A percentile compares a stretch with the other conserved stretches of the same genome.
Evolutionary conservation across 805 yeast genomes (phyloP).

Genomic region (Pichia cabralensis): DNA sequence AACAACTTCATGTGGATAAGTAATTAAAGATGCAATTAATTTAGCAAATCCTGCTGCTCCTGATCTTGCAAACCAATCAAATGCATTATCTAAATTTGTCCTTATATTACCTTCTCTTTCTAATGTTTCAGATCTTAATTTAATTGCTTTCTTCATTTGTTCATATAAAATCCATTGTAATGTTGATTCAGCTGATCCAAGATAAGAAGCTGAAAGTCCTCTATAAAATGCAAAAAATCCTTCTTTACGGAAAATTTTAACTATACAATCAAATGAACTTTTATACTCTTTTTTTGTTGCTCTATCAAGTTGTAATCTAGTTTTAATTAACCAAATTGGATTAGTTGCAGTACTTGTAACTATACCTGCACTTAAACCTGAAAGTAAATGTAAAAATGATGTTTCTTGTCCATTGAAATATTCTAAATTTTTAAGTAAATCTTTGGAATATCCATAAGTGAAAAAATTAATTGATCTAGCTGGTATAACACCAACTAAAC

Average conservation of each 20-base stretch:
- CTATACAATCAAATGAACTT: slow-evolving; percentile 78
- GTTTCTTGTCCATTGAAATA: slow-evolving; percentile 71
- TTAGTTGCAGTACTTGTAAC: slow-evolving; percentile 94
- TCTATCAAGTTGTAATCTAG: slow-evolving; percentile 86
- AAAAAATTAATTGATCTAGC: slow-evolving; percentile 95
- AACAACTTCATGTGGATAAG: slow-evolving; percentile 96
- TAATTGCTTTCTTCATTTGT: slow-evolving; percentile 73
- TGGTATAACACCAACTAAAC: slow-evolving; percentile 94
- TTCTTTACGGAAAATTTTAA: slow-evolving; percentile 59
- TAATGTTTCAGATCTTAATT: slow-evolving; percentile 33
- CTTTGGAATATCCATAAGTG: slow-evolving; percentile 92
- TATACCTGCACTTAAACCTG: slow-evolving; percentile 89
- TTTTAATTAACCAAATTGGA: slow-evolving; percentile 95
- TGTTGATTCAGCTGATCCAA: slow-evolving; percentile 89
- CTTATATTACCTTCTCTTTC: slow-evolving; percentile 30
- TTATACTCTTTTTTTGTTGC: slow-evolving; percentile 53
- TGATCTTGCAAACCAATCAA: slow-evolving; percentile 92
- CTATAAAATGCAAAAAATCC: slow-evolving; percentile 75
- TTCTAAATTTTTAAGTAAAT: slow-evolving; percentile 43
- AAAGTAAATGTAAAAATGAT: slow-evolving; percentile 72
- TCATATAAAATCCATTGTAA: slow-evolving; percentile 95
- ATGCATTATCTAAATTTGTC: slow-evolving; percentile 47
- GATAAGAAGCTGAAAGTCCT: slow-evolving; percentile 89
- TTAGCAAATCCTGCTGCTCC: slow-evolving; percentile 98
- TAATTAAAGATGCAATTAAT: slow-evolving; percentile 80